phyloP scores from a whole-genome alignment of 805 yeast species.

The Sugiyamaella smithiae region DNA sequence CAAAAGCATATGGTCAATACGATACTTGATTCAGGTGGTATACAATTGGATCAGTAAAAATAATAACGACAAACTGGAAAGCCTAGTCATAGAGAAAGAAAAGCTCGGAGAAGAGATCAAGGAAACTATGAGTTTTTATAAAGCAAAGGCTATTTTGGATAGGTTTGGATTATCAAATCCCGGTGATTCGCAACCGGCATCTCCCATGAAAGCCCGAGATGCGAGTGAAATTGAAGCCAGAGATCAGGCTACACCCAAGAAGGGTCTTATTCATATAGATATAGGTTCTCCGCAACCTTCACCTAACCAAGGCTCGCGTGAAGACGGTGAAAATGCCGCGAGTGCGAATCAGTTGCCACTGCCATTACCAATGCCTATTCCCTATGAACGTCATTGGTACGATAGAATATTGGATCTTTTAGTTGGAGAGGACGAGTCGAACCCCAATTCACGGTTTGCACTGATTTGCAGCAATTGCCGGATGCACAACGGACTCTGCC shows the following conservation, averaged over 20 bases:
- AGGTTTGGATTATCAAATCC: constrained; percentile 56
- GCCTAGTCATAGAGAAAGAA: constrained; percentile 46
- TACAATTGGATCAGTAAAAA: constrained; percentile 25
- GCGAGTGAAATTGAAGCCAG: not conserved
- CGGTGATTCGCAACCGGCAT: constrained; percentile 32
- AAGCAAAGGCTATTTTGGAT: constrained; percentile 68
- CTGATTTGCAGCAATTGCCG: constrained; percentile 65
- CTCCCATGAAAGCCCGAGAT: not conserved
- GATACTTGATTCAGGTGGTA: constrained; percentile 18
- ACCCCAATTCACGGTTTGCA: constrained; percentile 62
- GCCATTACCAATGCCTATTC: constrained; percentile 2
- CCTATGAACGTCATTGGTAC: constrained; percentile 38
- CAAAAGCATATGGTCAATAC: constrained; percentile 21
- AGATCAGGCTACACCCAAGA: not conserved
- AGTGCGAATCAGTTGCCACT: not conserved
- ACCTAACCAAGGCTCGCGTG: not conserved
- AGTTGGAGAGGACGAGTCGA: constrained; percentile 62
- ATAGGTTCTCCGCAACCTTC: not conserved
- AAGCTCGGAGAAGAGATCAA: constrained; percentile 65
- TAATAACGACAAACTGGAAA: constrained; percentile 31
- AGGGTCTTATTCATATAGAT: not conserved
- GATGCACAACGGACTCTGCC: constrained; percentile 78
- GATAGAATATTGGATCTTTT: constrained; percentile 43
- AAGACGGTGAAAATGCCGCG: not conserved
- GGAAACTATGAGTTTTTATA: constrained; percentile 67